phyloP scores from a whole-genome alignment of 495 filamentous ascomycete species.

The Barbatosphaeria neglecta region DNA sequence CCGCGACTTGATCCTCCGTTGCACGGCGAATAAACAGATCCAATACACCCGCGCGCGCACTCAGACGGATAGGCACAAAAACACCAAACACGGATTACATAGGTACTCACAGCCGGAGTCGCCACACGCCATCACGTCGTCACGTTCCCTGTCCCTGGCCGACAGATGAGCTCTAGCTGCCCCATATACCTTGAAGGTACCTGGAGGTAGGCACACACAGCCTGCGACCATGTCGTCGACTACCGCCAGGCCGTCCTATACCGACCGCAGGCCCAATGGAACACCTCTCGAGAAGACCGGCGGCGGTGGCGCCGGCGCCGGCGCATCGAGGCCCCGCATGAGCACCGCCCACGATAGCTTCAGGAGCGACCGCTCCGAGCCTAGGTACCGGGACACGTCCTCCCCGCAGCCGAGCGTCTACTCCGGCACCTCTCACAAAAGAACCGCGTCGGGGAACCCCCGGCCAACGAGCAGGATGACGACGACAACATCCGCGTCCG shows the following conservation, averaged over 20 bases:
- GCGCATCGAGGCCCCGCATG: slow-evolving; percentile 25
- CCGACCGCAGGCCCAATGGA: slow-evolving; percentile 30
- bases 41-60: too few species aligned
- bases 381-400: slow-evolving; percentile 4
- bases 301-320: neutral
- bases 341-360: slow-evolving; percentile 10
- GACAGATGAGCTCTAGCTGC: neutral
- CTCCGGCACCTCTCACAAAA: slow-evolving; percentile 27
- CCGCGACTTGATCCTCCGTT: neutral
- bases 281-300: slow-evolving; percentile 13
- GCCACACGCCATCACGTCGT: neutral
- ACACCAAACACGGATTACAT: too few species aligned
- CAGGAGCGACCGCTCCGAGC: slow-evolving; percentile 13
- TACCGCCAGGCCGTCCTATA: slow-evolving; percentile 17
- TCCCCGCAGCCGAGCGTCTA: slow-evolving; percentile 11
- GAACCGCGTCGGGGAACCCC: slow-evolving; percentile 29
- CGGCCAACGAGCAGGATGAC: slow-evolving; percentile 21
- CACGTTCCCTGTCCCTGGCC: neutral
- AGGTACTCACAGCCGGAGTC: too few species aligned
- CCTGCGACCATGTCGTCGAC: slow-evolving; percentile 26
- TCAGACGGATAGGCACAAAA: too few species aligned
- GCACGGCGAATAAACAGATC: too few species aligned
- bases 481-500: slow-evolving; percentile 8
- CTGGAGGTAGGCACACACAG: slow-evolving; percentile 25
- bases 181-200: neutral